phyloP scores from a whole-genome alignment of 2,329 filamentous ascomycete species.

The Nectriaceae sp. region DNA sequence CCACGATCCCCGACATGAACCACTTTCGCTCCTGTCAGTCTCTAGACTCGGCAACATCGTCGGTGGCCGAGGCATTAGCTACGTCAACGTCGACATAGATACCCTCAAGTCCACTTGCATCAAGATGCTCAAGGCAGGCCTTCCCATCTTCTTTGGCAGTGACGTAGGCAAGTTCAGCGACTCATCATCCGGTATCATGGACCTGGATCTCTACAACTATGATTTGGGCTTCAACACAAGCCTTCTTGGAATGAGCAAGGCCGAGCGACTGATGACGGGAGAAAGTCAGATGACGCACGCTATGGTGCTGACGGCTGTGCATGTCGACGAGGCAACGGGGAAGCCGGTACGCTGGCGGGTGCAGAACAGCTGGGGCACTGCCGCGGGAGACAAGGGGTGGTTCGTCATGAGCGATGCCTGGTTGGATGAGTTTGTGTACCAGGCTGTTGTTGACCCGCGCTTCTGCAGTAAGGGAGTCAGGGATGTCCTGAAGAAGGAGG shows the following conservation, averaged over 20 bases:
- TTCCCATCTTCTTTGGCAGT: constrained; percentile 85
- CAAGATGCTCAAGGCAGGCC: constrained; percentile 73
- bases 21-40: constrained; percentile 73
- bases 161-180: constrained; percentile 86
- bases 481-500: constrained; percentile 70
- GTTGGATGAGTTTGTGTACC: constrained; percentile 82
- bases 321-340: constrained; percentile 64
- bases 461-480: constrained; percentile 66
- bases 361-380: constrained; percentile 81
- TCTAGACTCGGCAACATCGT: constrained; percentile 80
- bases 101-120: constrained; percentile 74
- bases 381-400: constrained; percentile 74
- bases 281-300: constrained; percentile 89
- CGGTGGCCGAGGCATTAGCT: constrained; percentile 73
- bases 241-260: constrained; percentile 75
- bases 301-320: constrained; percentile 87
- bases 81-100: constrained; percentile 78
- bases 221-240: constrained; percentile 79
- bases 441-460: constrained; percentile 78
- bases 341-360: constrained; percentile 78
- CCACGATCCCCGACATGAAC: constrained; percentile 80
- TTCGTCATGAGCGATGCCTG: constrained; percentile 86
- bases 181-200: constrained; percentile 71
- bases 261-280: constrained; percentile 69
- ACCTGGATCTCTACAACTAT: constrained; percentile 75